Evolutionary conservation across 768 basidiomycete genomes (phyloP).

Genomic region (Podaxis sp.): DNA sequence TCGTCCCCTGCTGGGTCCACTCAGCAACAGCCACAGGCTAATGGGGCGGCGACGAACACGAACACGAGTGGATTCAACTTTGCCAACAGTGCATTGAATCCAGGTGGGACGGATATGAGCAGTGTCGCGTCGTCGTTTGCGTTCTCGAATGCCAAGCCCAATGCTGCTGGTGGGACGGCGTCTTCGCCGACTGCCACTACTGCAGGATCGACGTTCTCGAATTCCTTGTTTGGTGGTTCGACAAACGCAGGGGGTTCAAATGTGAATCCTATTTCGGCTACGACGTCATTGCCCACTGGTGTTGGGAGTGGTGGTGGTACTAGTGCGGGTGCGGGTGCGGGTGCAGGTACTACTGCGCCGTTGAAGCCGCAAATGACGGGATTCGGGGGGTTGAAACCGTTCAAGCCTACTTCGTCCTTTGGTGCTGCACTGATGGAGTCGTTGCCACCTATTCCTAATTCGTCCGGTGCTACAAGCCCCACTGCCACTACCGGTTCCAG

Average conservation of each 20-base stretch:
- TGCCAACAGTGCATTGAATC: constrained; percentile 37
- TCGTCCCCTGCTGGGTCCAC: constrained; percentile 4
- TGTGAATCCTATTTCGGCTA: constrained; percentile 24
- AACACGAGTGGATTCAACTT: constrained; percentile 36
- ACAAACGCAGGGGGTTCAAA: constrained; percentile 18
- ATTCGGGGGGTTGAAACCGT: constrained; percentile 68
- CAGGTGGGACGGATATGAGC: constrained; percentile 58
- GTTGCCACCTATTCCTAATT: constrained; percentile 72
- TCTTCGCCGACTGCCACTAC: constrained; percentile 28
- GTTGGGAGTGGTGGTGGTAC: constrained; percentile 2
- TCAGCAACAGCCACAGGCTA: constrained; percentile 24
- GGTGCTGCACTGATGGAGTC: constrained; percentile 74
- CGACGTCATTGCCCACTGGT: constrained; percentile 11
- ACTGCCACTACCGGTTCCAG: constrained; percentile 37
- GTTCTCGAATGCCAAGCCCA: constrained; percentile 32
- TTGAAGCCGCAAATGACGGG: constrained; percentile 51
- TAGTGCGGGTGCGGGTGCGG: not conserved
- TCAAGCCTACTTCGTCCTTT: constrained; percentile 82
- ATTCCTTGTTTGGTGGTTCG: constrained; percentile 46
- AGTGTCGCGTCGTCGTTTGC: constrained; percentile 76
- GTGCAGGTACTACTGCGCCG: constrained; percentile 20
- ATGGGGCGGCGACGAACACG: constrained; percentile 21
- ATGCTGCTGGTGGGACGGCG: constrained; percentile 15
- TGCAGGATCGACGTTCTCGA: constrained; percentile 45
- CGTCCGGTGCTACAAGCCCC: constrained; percentile 47